phyloP scores from a whole-genome alignment of 345 rosid genomes.

The Pistacia vera region DNA sequence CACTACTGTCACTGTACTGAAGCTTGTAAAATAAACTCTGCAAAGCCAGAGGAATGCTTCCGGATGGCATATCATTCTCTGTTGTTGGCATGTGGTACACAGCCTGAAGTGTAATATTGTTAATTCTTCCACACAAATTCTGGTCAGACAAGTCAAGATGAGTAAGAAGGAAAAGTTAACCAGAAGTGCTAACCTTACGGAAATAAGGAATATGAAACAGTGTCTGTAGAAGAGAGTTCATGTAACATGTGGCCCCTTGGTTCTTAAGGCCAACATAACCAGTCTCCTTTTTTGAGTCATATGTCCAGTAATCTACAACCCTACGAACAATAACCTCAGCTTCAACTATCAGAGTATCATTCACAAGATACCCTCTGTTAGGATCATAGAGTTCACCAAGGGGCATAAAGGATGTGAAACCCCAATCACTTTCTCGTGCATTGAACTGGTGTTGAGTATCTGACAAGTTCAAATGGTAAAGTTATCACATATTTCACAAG shows the following conservation, averaged over 20 bases:
- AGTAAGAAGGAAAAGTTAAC: slow-evolving; percentile 9
- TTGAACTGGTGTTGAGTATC: slow-evolving; percentile 95
- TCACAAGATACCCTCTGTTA: slow-evolving; percentile 73
- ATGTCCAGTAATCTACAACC: slow-evolving; percentile 80
- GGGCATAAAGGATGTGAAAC: slow-evolving; percentile 92
- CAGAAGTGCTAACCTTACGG: slow-evolving; percentile 66
- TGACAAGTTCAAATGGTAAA: slow-evolving; percentile 32
- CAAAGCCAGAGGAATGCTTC: slow-evolving; percentile 93
- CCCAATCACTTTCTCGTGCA: slow-evolving; percentile 96
- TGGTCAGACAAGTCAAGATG: slow-evolving; percentile 1
- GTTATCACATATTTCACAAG: slow-evolving; percentile 6
- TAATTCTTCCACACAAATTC: slow-evolving; percentile 17
- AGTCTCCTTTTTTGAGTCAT: slow-evolving; percentile 95
- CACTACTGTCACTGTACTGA: slow-evolving; percentile 89
- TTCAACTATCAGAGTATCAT: slow-evolving; percentile 77
- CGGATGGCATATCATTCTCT: slow-evolving; percentile 87
- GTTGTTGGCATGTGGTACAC: slow-evolving; percentile 99
- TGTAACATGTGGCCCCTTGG: slow-evolving; percentile 99
- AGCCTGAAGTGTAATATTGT: slow-evolving; percentile 55
- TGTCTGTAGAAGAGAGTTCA: slow-evolving; percentile 97
- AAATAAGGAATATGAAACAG: slow-evolving; percentile 92
- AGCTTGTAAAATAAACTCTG: slow-evolving; percentile 99
- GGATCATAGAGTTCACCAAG: slow-evolving; percentile 93
- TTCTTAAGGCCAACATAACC: slow-evolving; percentile 98
- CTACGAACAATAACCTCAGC: slow-evolving; percentile 90